Conservation (phyloP, 1,284 basidiomycete genomes). For the Ustilago nuda region DNA sequence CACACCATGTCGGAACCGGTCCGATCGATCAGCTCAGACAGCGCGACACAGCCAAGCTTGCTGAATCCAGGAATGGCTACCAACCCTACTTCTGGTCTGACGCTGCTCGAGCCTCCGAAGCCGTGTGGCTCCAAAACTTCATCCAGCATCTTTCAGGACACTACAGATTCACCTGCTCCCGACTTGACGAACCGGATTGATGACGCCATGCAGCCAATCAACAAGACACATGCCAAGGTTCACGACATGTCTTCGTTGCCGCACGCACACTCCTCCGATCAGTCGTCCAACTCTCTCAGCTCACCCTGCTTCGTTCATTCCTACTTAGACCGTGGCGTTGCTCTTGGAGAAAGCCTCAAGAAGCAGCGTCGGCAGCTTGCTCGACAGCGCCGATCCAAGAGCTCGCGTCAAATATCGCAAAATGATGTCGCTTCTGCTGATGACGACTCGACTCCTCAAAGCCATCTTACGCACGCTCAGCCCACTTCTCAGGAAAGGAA, state of each 20-base stretch:
- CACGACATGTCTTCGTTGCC: constrained; percentile 44
- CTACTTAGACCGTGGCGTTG: constrained; percentile 52
- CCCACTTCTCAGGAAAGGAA: constrained; percentile 2
- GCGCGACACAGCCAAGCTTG: constrained; percentile 21
- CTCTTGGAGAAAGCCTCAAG: constrained; percentile 47
- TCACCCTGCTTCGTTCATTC: constrained; percentile 63
- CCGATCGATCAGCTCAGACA: constrained; percentile 21
- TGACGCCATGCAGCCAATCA: constrained; percentile 17
- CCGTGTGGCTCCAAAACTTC: constrained; percentile 23
- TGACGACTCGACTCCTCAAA: constrained; percentile 18
- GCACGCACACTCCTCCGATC: constrained; percentile 26
- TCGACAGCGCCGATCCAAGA: constrained; percentile 23
- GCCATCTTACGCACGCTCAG: constrained; percentile 1
- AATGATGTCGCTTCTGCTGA: constrained; percentile 37
- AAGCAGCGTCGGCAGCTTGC: constrained; percentile 44
- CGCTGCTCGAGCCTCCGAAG: constrained; percentile 27
- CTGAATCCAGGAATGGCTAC: constrained; percentile 48
- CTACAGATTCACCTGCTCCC: constrained; percentile 27
- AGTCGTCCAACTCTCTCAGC: constrained; percentile 21
- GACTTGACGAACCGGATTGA: constrained; percentile 13
- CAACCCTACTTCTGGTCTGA: constrained; percentile 39
- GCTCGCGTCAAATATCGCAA: constrained; percentile 15
- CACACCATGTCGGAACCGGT: constrained; percentile 21
- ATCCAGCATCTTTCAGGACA: constrained; percentile 20
- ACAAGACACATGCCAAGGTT: constrained; percentile 48